A percentile compares a stretch with the other conserved stretches of the same genome.
Evolutionary conservation across 2,329 filamentous ascomycete species (phyloP).

Genomic region (Pyrenophora teres): DNA sequence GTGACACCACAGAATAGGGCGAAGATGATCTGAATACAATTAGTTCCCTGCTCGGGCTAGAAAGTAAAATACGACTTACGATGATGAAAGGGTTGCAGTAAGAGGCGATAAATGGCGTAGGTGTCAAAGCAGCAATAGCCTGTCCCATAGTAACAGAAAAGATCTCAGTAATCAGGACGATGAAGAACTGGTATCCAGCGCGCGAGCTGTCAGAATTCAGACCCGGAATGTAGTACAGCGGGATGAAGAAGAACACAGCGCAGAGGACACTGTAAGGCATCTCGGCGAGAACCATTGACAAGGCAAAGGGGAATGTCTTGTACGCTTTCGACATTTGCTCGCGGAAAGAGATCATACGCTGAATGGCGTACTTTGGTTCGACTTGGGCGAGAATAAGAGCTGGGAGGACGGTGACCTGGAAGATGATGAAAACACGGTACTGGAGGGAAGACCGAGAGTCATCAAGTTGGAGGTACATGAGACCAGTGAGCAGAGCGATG

Average conservation of each 20-base stretch:
- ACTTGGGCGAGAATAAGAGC: constrained; percentile 83
- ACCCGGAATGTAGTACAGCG: constrained; percentile 82
- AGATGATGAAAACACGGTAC: constrained; percentile 86
- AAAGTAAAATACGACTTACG: constrained; percentile 6
- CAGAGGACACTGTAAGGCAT: constrained; percentile 83
- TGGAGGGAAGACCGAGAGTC: constrained; percentile 77
- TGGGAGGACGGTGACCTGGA: constrained; percentile 84
- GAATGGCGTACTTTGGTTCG: constrained; percentile 81
- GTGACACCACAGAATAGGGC: constrained; percentile 87
- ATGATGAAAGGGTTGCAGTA: constrained; percentile 69
- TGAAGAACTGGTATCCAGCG: constrained; percentile 86
- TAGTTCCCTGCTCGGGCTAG: not conserved
- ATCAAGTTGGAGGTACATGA: constrained; percentile 79
- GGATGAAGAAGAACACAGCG: constrained; percentile 79
- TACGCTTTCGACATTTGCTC: constrained; percentile 88
- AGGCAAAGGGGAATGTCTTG: constrained; percentile 75
- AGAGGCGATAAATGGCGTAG: constrained; percentile 76
- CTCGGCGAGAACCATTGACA: constrained; percentile 80
- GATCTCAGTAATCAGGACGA: constrained; percentile 80
- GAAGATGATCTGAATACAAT: constrained; percentile 72
- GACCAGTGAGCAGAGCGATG: constrained; percentile 76
- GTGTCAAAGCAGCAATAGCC: constrained; percentile 75
- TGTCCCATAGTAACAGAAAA: constrained; percentile 81
- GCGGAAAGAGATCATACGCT: constrained; percentile 81
- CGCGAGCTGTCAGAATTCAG: constrained; percentile 66